These are phyloP conservation scores for Monosporascus sp. DNA, from an alignment of 2,329 filamentous ascomycete species.

Conservation along the genomic window DNA sequence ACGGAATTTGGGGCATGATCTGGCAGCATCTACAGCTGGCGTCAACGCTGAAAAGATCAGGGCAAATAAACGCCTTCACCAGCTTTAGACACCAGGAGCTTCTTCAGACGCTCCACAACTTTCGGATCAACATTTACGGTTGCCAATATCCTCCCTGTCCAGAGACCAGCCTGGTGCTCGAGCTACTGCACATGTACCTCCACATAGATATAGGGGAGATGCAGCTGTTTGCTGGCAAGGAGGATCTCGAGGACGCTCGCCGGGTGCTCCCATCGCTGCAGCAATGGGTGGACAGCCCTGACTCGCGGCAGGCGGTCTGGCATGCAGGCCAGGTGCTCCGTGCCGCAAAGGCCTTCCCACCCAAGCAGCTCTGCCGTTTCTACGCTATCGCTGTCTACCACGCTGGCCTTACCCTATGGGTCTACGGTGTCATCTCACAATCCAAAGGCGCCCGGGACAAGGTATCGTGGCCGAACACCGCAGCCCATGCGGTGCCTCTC, in stretches of 20 bases:
- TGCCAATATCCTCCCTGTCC: too few species aligned
- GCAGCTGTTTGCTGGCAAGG: conserved; percentile 62
- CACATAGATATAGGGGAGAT: conserved; percentile 60
- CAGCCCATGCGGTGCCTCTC: too few species aligned
- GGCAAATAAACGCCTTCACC: too few species aligned
- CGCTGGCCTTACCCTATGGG: conserved; percentile 63
- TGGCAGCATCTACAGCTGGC: too few species aligned
- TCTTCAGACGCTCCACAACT: too few species aligned
- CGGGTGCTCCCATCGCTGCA: conserved; percentile 52
- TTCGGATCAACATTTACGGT: too few species aligned
- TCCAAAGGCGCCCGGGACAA: too few species aligned
- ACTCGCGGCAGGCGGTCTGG: conserved; percentile 57
- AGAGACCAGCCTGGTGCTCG: conserved; percentile 37
- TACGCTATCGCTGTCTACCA: conserved; percentile 65
- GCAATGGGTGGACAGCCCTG: conserved; percentile 50
- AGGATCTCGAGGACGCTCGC: conserved; percentile 60
- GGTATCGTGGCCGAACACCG: too few species aligned
- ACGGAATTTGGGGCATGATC: too few species aligned
- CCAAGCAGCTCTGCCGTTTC: conserved; percentile 56
- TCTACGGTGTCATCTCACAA: conserved; percentile 47
- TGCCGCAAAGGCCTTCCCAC: conserved; percentile 49
- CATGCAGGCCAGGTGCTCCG: conserved; percentile 63
- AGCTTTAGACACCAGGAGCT: too few species aligned
- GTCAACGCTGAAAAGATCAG: too few species aligned
- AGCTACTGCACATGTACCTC: conserved; percentile 57